These are phyloP conservation scores for Casuarina cunninghamiana DNA, from an alignment of 306 rosid genomes.

Conservation along the genomic window DNA sequence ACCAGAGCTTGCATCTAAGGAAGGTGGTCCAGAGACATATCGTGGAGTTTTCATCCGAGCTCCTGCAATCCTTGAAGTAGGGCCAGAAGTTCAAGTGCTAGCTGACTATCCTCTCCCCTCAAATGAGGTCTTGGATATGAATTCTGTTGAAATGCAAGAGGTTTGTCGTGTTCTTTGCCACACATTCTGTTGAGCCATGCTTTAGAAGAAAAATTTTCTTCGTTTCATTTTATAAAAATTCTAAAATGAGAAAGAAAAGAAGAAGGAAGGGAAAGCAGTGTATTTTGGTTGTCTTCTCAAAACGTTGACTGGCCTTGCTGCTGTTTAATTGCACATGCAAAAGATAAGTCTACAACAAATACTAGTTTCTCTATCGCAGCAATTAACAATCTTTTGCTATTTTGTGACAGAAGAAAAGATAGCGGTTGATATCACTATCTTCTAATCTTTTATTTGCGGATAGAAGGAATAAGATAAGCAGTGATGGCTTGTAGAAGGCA, in stretches of 20 bases:
- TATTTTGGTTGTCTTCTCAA: slow-evolving; percentile 1
- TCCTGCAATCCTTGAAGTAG: slow-evolving; percentile 89
- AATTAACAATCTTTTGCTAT: neutral
- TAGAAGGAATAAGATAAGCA: neutral
- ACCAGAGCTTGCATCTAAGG: slow-evolving; percentile 68
- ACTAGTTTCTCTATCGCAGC: neutral
- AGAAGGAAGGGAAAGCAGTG: no score
- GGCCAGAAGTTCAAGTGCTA: slow-evolving; percentile 85
- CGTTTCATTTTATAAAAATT: neutral
- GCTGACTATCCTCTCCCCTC: slow-evolving; percentile 65
- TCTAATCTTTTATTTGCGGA: neutral
- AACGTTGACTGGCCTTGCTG: neutral
- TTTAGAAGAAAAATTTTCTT: neutral
- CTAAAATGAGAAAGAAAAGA: neutral
- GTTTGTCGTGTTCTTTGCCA: slow-evolving; percentile 34
- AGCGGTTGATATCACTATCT: neutral
- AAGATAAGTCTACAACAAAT: neutral
- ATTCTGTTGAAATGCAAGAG: slow-evolving; percentile 49
- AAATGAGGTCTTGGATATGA: slow-evolving; percentile 29
- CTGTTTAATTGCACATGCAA: neutral
- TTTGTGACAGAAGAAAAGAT: neutral
- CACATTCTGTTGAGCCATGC: neutral
- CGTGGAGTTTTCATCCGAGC: slow-evolving; percentile 95
- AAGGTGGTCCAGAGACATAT: slow-evolving; percentile 89
- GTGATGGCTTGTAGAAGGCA: neutral